Evolutionary conservation across 2,329 filamentous ascomycete genomes (phyloP).

Genomic region (Pyrenophora tritici-repentis): DNA sequence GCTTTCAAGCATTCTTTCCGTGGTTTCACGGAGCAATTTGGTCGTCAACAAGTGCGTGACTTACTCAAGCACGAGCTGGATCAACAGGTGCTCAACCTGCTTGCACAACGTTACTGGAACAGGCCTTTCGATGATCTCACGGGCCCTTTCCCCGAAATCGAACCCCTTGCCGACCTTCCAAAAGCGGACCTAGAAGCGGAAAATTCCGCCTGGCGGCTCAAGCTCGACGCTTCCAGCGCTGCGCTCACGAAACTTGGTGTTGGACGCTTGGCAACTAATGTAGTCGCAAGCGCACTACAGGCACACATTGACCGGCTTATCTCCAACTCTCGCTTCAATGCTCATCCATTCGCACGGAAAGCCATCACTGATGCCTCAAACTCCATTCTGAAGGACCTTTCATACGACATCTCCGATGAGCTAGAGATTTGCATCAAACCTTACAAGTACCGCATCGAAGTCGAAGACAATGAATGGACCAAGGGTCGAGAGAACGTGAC

Average conservation of each 20-base stretch:
- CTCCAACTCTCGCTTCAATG: constrained; percentile 78
- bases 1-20: constrained; percentile 98
- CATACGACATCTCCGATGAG: constrained; percentile 96
- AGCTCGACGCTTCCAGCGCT: constrained; percentile 89
- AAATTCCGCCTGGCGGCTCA: constrained; percentile 88
- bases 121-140: constrained; percentile 87
- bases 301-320: constrained; percentile 80
- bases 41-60: constrained; percentile 84
- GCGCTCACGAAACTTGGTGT: constrained; percentile 93
- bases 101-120: constrained; percentile 97
- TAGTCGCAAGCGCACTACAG: constrained; percentile 87
- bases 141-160: constrained; percentile 66
- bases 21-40: constrained; percentile 86
- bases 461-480: constrained; percentile 87
- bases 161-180: constrained; percentile 77
- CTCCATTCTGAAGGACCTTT: constrained; percentile 87
- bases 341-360: constrained; percentile 88
- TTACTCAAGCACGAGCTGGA: constrained; percentile 91
- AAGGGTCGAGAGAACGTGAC: constrained; percentile 83
- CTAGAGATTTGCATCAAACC: constrained; percentile 99
- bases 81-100: constrained; percentile 88
- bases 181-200: constrained; percentile 74
- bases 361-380: constrained; percentile 92
- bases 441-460: constrained; percentile 96
- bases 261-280: constrained; percentile 86